Evolutionary conservation across 768 basidiomycete species (phyloP), one percentile per base, ranked within the genome.

Genomic region (Rhizopogon vesiculosus): DNA sequence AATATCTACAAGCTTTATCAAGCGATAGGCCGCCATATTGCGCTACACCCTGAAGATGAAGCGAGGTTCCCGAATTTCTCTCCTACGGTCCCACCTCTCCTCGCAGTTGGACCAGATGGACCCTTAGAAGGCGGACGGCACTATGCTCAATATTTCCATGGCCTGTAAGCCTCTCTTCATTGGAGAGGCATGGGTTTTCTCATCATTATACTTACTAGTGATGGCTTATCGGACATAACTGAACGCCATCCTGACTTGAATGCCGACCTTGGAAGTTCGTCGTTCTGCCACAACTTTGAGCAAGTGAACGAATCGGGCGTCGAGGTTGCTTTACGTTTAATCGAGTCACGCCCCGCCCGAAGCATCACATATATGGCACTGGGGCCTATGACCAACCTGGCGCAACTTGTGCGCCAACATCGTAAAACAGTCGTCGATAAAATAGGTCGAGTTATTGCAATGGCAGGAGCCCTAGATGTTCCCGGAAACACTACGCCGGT

Each of bases 401-500:
- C 91, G 1, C 72, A 74, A 35, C 75, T 89, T 56, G 72, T 90
- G 66, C 78, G 77, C 7, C 62, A 74, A 42, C 78, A 91, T 60
- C 76, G 79, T 9, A 65, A 73, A 38, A 72, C 78, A 10, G 74
- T 93, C 31, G 70, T 71, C 7, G 69, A 78, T 12, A 81, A 81
- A 42, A 80, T 92, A 29, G 90, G 85, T 5, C 79, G 85, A n/a
- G 73, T 98, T 7, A 72, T 94, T 19, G 86, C 85, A 67, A 96
- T 98, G 93, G 94, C 94, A n/a, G 94, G 93, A 13, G 89, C 93
- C 2, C 68, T 98, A 22, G 92, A 95, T 60, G 89, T 92, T 33
- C 92, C 94, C 0, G 94, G 94, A 3, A 98, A 96, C 61, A 88
- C 86, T 0, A 83, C 78, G 25, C 83, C 92, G 7, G 77, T 82